Base-by-base conservation (phyloP, 1,284 basidiomycete genomes). In the Tylopilus sp. region DNA sequence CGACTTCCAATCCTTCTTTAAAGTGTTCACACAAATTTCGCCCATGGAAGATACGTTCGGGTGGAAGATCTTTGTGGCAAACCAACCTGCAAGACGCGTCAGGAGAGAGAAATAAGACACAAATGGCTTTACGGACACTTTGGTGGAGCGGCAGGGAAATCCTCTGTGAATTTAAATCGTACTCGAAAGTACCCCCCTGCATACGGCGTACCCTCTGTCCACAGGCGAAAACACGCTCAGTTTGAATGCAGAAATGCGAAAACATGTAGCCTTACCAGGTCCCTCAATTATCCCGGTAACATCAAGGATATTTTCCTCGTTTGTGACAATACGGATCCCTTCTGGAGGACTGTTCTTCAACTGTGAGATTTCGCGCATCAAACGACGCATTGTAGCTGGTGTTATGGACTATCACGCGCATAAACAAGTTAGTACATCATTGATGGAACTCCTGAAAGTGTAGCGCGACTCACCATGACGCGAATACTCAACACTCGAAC, bases 1-100 rank as follows among this genome's bases (percentile, higher is more conserved):
- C 16, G 88, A 80, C 66, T 92, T 86, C 95, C 95, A 97, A 61
- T 95, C 92, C 70, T 97, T 97, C 76, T 97, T 97, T 25, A 98
- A 74, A 5, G 93, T 97, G 71, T 95, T 95, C 10, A 97, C 95
- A 69, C 95, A 98, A 59, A 98, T 98, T 69, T 97, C 95, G 28
- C 94, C 94, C 0, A 78, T 66, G 26, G 81, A 77, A 0, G 92
- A 95, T 25, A 97, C 92, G 63, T 98, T 97, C 0, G 95, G 95
- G 63, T 97, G 95, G 71, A 97, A 97, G 53, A 98, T 94, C 73
- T 95, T 93, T 45, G 93, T 95, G 1, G 82, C 73, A 67, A 96
- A 89, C 72, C 87, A 86, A 63, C 92, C 93, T 95, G 57, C 7
- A 43, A 25, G 11, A 36, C 47, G 41, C 36, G 44, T 57, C 33